Percentiles rank a stretch among this genome's conserved stretches.
Conservation (phyloP, 2,329 filamentous ascomycete genomes). For the Cladobotryum mycophilum region DNA sequence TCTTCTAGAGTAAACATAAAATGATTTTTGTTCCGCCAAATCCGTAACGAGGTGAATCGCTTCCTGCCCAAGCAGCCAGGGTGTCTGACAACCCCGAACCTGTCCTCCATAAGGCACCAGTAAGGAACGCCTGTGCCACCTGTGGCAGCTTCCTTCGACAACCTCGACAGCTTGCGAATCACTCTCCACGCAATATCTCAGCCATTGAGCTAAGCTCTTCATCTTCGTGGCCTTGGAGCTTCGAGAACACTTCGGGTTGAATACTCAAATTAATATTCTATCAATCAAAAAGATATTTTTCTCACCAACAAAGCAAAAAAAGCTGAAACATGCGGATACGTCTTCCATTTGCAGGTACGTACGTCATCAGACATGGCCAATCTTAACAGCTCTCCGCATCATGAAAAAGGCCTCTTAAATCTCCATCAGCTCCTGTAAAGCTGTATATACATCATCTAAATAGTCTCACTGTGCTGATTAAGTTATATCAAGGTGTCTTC, state of each 20-base stretch:
- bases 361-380: slow-evolving; percentile 7
- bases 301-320: background rate
- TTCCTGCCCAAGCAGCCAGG: too few species aligned
- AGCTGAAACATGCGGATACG: slow-evolving; percentile 66
- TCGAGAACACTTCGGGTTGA: too few species aligned
- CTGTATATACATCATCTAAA: background rate
- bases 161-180: slow-evolving; percentile 1
- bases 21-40: too few species aligned
- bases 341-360: slow-evolving; percentile 77
- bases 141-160: slow-evolving; percentile 6
- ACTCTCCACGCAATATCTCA: slow-evolving; percentile 3
- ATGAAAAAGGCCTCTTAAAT: background rate
- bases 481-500: slow-evolving; percentile 52
- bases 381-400: background rate
- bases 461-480: background rate
- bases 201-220: background rate
- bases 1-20: too few species aligned
- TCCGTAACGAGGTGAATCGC: too few species aligned
- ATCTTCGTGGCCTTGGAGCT: background rate
- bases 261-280: background rate
- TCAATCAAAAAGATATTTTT: slow-evolving; percentile 1
- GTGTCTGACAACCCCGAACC: too few species aligned
- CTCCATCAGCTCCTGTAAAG: background rate
- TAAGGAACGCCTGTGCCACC: slow-evolving; percentile 4
- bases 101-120: background rate